A percentile compares a stretch with the other conserved stretches of the same genome.
Conservation (phyloP, 306 rosid species). For the barrel medic (Medicago truncatula) region MtrunA17r5.0-ANR NC_053046.1:13544501-13545000, state of each 20-base stretch:
- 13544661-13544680: conserved; percentile 35
- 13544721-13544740: conserved; percentile 25
- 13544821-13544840: background rate
- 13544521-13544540: conserved; percentile 42
- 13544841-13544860: too few relatives aligned
- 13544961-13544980: too few relatives aligned
- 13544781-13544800: conserved; percentile 18
- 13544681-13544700: conserved; percentile 7
- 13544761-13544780: conserved; percentile 27
- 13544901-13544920: too few relatives aligned
- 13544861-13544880: background rate
- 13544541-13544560: conserved; percentile 99
- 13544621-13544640: conserved; percentile 95
- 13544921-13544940: too few relatives aligned
- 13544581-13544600: conserved; percentile 93
- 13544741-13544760: conserved; percentile 29
- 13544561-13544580: conserved; percentile 93
- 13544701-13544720: conserved; percentile 1
- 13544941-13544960: too few relatives aligned
- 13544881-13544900: too few relatives aligned
- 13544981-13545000: too few relatives aligned
- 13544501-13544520: conserved; percentile 20
- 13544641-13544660: conserved; percentile 86
- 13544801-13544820: conserved; percentile 20
- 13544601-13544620: conserved; percentile 95